Base-by-base conservation (phyloP, 805 yeast species). In the Ogataea neopini region DNA sequence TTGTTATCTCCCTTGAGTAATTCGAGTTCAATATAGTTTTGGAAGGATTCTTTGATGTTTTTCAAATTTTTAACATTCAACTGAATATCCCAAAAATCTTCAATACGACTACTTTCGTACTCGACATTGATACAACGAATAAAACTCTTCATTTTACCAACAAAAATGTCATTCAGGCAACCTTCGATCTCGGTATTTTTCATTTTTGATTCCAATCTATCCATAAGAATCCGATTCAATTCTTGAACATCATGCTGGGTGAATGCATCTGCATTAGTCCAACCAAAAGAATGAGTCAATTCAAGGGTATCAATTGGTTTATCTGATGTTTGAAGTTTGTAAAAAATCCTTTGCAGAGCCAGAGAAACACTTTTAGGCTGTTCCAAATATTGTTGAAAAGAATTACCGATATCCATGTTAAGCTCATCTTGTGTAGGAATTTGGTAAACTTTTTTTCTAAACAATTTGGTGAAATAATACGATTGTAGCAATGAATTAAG, bases 161-260 rank as follows among this genome's bases (percentile, higher is more conserved):
- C 98, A 70, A 94, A 94, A 2, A 91, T 77, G 49, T 88, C 85
- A 60, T 81, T 86, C 47, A 94, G 67, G 39, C 81, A 77, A 7
- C 85, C 86, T 56, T 85, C 91, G 25, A 88, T 91, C 0, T 75
- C 70, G 0, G 97, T 86, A 5, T 90, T 91, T 60, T 89, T 89
- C 97, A 94, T 90, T 44, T 88, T 86, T 3, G 82, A 74, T 65
- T 94, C 99, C 37, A 94, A 74, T 54, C 85, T 81, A 66, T 94
- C 99, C 97, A 94, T 92, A 61, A 94, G 75, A 32, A 94, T 90
- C 58, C 99, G 83, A 64, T 91, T 90, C 63, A 94, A 74, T 66
- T 94, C 99, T 65, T 94, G 99, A 13, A 94, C 97, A 64, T 94
- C 99, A 68, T 94, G 98, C 68, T 94, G 99, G 2, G 96, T 88